Evolutionary conservation across 345 rosid species (phyloP), one percentile per base, ranked within the genome.

Genomic region (Camelina sativa): DNA sequence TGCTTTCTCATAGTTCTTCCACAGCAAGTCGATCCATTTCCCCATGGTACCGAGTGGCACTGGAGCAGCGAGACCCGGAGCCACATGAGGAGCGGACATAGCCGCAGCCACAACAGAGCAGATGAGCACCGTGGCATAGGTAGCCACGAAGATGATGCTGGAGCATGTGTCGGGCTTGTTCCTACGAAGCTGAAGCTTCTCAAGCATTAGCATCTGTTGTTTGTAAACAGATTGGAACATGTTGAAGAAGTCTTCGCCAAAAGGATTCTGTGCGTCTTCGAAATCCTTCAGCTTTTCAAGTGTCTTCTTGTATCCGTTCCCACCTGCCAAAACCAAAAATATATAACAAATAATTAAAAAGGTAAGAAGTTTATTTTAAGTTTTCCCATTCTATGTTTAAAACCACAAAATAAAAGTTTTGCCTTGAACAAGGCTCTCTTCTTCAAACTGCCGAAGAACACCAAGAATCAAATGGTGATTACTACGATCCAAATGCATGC

Each of bases 21-120:
- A 87, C 5, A 93, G 69, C 0, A 91, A 87, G 63, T 89, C 97
- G 3, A 93, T 85, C 94, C 97, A 89, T 59, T 87, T 91, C 71
- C 97, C 98, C 91, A 88, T 84, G 0, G 96, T 81, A 1, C 93
- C 95, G 2, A 88, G 13, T 0, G 97, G 94, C 41, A 86, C 77
- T 0, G 89, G 47, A 1, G 96, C 96, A 0, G 98, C 97, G 1
- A 93, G 80, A 48, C 97, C 96, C 1, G 94, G 92, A 0, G 90
- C 92, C 1, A 93, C 88, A 1, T 91, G 89, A 4, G 98, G 97
- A 0, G 96, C 90, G 0, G 91, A 89, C 83, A 89, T 82, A 6
- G 98, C 90, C 1, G 98, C 96, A 1, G 90, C 93, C 63, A 88
- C 96, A 4, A 89, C 91, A 0, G 98, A 89, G 76, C 97, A 91